These are phyloP conservation scores for Fusarium sp. DNA, from an alignment of 2,329 filamentous ascomycete species.

Conservation along the genomic window DNA sequence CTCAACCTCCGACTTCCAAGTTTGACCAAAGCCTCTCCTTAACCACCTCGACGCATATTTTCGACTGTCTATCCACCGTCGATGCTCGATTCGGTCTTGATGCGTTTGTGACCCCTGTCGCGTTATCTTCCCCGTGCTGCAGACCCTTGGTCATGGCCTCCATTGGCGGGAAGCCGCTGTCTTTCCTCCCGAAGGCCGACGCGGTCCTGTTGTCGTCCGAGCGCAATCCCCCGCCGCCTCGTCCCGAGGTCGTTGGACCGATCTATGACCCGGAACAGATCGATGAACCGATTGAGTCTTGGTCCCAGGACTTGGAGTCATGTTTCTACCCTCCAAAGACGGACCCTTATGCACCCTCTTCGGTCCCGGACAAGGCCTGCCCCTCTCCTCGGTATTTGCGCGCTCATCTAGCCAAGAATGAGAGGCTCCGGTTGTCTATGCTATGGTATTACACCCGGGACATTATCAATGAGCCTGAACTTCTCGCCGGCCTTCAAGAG, in stretches of 20 bases:
- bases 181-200: constrained; percentile 45
- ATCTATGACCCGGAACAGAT: constrained; percentile 34
- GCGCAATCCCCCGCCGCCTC: constrained; percentile 3
- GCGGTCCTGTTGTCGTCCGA: constrained; percentile 40
- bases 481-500: constrained; percentile 56
- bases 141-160: not conserved
- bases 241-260: constrained; percentile 31
- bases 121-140: not conserved
- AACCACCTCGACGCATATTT: not conserved
- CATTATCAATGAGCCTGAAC: constrained; percentile 53
- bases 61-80: not conserved
- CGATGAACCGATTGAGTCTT: constrained; percentile 26
- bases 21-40: not conserved
- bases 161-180: not conserved
- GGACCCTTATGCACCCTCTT: constrained; percentile 16
- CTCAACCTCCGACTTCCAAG: not conserved
- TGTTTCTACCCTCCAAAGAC: constrained; percentile 14
- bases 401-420: constrained; percentile 42
- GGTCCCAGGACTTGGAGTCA: constrained; percentile 11
- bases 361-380: constrained; percentile 19
- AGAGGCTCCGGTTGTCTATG: constrained; percentile 48
- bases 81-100: not conserved
- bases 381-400: constrained; percentile 37
- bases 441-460: constrained; percentile 59
- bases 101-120: not conserved